These are phyloP conservation scores for Neofusicoccum laricinum DNA, from an alignment of 2,329 filamentous ascomycete species.

Conservation along the genomic window DNA sequence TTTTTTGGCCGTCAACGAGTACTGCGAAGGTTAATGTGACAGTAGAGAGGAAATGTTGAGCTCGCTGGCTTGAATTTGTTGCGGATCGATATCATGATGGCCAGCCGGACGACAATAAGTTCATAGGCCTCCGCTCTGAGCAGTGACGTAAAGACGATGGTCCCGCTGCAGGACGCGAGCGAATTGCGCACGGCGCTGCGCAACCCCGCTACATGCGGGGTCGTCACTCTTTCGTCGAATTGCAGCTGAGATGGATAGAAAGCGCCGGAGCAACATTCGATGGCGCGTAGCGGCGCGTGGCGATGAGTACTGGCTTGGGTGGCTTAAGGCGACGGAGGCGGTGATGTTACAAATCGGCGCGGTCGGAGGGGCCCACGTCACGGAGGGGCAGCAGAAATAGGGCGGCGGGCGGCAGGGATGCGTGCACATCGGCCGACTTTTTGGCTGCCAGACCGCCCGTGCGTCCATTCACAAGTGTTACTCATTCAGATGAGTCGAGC, in stretches of 20 bases:
- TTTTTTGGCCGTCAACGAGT: neutral
- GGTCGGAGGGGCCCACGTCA: neutral
- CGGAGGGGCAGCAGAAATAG: neutral
- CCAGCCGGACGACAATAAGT: neutral
- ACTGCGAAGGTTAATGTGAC: neutral
- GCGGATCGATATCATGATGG: neutral
- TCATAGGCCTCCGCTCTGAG: neutral
- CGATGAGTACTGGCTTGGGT: neutral
- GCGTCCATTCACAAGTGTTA: slow-evolving; percentile 3
- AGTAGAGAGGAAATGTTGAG: neutral
- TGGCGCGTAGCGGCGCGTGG: neutral
- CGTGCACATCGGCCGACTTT: neutral
- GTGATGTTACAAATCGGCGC: neutral
- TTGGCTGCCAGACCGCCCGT: neutral
- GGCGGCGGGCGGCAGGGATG: neutral
- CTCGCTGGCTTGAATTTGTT: neutral
- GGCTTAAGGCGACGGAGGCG: neutral
- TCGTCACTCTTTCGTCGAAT: neutral
- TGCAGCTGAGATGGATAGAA: neutral
- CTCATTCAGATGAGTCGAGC: slow-evolving; percentile 1
- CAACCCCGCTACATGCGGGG: neutral
- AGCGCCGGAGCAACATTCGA: neutral
- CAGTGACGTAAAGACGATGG: neutral
- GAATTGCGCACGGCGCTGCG: neutral
- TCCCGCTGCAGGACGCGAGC: neutral